phyloP scores from a whole-genome alignment of 495 filamentous ascomycete species.

The Annulohypoxylon maeteangense region DNA sequence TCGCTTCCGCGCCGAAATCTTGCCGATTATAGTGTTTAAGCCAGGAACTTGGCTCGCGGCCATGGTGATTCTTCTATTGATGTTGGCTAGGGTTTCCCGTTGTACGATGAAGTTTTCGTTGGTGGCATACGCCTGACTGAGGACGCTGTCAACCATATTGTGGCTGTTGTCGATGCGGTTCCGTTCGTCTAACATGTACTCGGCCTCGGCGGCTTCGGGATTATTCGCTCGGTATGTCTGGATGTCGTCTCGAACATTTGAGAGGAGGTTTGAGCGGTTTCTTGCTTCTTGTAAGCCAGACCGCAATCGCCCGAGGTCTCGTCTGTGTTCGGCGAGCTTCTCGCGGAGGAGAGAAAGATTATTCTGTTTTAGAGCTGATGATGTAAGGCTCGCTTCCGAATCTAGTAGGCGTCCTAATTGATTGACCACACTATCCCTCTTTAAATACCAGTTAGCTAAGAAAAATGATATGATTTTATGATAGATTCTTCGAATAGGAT shows the following conservation, averaged over 20 bases:
- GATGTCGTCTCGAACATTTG: constrained; percentile 91
- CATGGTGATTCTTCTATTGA: constrained; percentile 87
- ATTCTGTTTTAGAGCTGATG: constrained; percentile 93
- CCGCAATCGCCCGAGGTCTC: constrained; percentile 79
- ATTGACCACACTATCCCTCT: constrained; percentile 84
- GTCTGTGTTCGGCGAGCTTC: constrained; percentile 85
- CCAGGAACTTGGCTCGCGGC: constrained; percentile 92
- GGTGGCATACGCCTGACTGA: constrained; percentile 97
- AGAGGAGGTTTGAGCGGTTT: constrained; percentile 89
- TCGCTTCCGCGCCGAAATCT: constrained; percentile 95
- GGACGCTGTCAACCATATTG: constrained; percentile 85
- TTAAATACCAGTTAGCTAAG: constrained; percentile 20
- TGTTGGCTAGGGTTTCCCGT: constrained; percentile 83
- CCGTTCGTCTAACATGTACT: constrained; percentile 97
- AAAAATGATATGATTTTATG: neutral
- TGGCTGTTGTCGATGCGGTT: constrained; percentile 85
- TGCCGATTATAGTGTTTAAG: constrained; percentile 89
- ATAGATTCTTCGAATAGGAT: constrained; percentile 20
- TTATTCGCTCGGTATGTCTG: constrained; percentile 84
- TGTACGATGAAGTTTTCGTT: constrained; percentile 91
- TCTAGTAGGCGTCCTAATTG: constrained; percentile 91
- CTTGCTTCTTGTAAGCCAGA: constrained; percentile 75
- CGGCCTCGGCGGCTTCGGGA: constrained; percentile 83
- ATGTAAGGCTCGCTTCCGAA: constrained; percentile 87
- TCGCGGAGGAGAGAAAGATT: constrained; percentile 93